phyloP scores from a whole-genome alignment of 2,329 filamentous ascomycete genomes.

The Helotiales sp. region DNA sequence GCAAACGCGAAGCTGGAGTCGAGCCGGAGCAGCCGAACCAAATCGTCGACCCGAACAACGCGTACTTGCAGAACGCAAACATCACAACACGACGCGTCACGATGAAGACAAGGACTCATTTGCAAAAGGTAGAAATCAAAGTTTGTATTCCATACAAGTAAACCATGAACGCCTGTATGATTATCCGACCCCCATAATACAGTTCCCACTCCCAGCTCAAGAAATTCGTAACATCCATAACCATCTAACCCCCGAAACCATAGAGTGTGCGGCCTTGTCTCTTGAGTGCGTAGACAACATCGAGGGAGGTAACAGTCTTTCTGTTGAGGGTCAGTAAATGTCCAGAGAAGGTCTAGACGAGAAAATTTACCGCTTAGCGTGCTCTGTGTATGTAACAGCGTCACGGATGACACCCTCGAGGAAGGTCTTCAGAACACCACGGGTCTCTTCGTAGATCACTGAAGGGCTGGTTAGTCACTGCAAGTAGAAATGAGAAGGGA shows the following conservation, averaged over 20 bases:
- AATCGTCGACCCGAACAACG: too few species aligned
- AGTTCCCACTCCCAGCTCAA: conserved; percentile 18
- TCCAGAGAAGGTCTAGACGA: conserved; percentile 67
- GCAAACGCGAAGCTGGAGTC: too few species aligned
- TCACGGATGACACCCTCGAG: conserved; percentile 79
- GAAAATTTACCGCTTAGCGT: conserved; percentile 79
- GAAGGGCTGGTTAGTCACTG: conserved; percentile 72
- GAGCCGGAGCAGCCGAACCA: too few species aligned
- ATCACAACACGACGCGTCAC: background rate
- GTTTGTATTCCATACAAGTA: conserved; percentile 22
- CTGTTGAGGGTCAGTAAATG: conserved; percentile 55
- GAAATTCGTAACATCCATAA: conserved; percentile 28
- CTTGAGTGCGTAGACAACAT: conserved; percentile 70
- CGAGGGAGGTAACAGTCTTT: conserved; percentile 69
- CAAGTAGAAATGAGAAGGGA: conserved; percentile 66
- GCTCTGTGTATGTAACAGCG: conserved; percentile 79
- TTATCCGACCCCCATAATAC: conserved; percentile 24
- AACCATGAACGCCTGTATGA: conserved; percentile 18
- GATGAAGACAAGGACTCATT: background rate
- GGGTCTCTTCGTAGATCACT: conserved; percentile 80
- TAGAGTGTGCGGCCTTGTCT: conserved; percentile 70
- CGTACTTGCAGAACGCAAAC: too few species aligned
- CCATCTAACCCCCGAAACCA: conserved; percentile 55
- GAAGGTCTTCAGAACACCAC: conserved; percentile 83
- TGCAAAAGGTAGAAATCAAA: conserved; percentile 4